phyloP scores from a whole-genome alignment of 2,329 filamentous ascomycete genomes.

The Alternaria solani region DNA sequence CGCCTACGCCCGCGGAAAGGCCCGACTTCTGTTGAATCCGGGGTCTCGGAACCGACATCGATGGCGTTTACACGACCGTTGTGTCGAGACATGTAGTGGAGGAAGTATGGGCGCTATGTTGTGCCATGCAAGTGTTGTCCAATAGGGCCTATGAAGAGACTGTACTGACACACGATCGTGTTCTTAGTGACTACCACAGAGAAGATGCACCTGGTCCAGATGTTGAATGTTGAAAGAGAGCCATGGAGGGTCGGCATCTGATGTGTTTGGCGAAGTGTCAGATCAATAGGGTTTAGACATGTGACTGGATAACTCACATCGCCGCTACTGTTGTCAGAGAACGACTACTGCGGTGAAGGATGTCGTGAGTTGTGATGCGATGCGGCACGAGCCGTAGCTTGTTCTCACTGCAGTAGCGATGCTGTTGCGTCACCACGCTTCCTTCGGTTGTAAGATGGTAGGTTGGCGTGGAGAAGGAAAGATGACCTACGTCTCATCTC shows the following conservation, averaged over 20 bases:
- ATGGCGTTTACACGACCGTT: slow-evolving; percentile 3
- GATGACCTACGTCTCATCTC: not conserved
- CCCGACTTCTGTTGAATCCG: not conserved
- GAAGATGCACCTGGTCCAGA: slow-evolving; percentile 1
- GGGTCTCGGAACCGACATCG: slow-evolving; percentile 2
- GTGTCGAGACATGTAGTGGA: not conserved
- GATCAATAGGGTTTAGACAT: slow-evolving; percentile 3
- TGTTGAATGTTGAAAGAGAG: slow-evolving; percentile 8
- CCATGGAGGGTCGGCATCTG: slow-evolving; percentile 11
- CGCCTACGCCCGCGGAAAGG: not conserved
- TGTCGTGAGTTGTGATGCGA: slow-evolving; percentile 10
- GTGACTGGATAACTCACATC: slow-evolving; percentile 16
- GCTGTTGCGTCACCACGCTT: not conserved
- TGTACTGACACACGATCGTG: not conserved
- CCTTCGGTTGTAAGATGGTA: not conserved
- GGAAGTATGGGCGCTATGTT: not conserved
- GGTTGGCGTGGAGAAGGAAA: not conserved
- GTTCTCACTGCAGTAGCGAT: not conserved
- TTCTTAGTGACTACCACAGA: not conserved
- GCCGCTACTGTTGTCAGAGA: not conserved
- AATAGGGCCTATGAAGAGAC: not conserved
- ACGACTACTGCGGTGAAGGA: slow-evolving; percentile 6
- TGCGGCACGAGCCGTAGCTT: slow-evolving; percentile 19
- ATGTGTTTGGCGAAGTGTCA: slow-evolving; percentile 21
- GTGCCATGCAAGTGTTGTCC: not conserved